Conservation (phyloP, 192 early-diverging fungal species). For the Ambispora gerdemannii region DNA sequence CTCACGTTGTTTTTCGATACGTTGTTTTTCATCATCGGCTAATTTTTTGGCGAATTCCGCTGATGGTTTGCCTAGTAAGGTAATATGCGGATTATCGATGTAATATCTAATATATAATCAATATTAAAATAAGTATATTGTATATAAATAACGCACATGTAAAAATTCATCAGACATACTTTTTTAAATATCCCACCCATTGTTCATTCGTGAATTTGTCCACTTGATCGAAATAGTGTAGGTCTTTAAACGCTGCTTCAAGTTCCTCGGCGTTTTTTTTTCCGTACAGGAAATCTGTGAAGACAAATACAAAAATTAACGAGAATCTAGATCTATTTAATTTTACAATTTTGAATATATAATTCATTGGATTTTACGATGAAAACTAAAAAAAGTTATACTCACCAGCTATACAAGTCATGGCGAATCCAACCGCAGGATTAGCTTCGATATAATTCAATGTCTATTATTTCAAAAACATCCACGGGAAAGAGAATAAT, state of each 20-base stretch:
- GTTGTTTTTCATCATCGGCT: constrained; percentile 48
- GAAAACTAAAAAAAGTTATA: constrained; percentile 29
- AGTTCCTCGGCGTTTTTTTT: constrained; percentile 48
- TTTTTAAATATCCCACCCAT: constrained; percentile 48
- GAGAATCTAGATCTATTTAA: no score
- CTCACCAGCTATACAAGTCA: constrained; percentile 33
- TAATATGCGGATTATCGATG: constrained; percentile 43
- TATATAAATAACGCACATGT: background rate
- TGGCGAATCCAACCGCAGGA: constrained; percentile 34
- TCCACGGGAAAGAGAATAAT: background rate
- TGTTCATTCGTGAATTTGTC: constrained; percentile 40
- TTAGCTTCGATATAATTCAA: constrained; percentile 41
- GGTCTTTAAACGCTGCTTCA: constrained; percentile 40
- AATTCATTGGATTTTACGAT: background rate
- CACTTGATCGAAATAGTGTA: constrained; percentile 43
- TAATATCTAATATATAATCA: constrained; percentile 38
- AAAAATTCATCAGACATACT: constrained; percentile 35
- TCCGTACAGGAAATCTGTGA: constrained; percentile 53
- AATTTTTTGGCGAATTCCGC: constrained; percentile 49
- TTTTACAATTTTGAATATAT: no score
- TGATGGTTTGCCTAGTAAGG: constrained; percentile 53
- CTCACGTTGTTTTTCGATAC: constrained; percentile 46
- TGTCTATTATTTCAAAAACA: constrained; percentile 20
- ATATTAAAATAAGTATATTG: background rate
- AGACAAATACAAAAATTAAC: background rate